These are phyloP conservation scores for Colletotrichum eleusines DNA, from an alignment of 2,329 filamentous ascomycete genomes.

Conservation along the genomic window DNA sequence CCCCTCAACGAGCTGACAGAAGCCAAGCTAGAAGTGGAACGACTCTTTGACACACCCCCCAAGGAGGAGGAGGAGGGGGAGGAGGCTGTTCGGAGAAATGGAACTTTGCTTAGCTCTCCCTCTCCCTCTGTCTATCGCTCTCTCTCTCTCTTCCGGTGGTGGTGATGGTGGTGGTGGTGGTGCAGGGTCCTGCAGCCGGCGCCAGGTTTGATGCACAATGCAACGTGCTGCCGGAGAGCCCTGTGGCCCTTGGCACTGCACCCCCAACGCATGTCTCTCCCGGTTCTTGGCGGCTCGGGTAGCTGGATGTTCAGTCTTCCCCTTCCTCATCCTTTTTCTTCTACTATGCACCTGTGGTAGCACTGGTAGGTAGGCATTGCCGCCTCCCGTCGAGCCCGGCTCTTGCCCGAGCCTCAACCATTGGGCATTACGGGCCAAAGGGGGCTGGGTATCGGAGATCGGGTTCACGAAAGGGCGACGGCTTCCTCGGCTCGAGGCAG, in stretches of 20 bases:
- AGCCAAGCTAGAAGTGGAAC: constrained; percentile 25
- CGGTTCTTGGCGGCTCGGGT: background rate
- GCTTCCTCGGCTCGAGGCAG: constrained; percentile 18
- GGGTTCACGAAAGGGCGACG: constrained; percentile 8
- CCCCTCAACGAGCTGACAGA: constrained; percentile 25
- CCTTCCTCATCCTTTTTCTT: no score
- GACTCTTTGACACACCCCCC: no score
- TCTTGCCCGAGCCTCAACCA: constrained; percentile 33
- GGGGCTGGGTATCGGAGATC: constrained; percentile 31
- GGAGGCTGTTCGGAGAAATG: constrained; percentile 36
- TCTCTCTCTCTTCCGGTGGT: background rate
- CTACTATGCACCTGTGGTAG: no score
- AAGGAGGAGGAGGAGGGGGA: no score
- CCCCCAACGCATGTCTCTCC: constrained; percentile 1
- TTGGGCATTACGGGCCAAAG: constrained; percentile 39
- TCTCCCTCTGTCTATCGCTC: background rate
- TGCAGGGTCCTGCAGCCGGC: constrained; percentile 27
- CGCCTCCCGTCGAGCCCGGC: constrained; percentile 12
- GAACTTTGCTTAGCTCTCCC: constrained; percentile 22
- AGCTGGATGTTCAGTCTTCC: background rate
- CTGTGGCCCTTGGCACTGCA: constrained; percentile 30
- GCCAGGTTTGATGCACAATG: constrained; percentile 14
- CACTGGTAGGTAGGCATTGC: no score
- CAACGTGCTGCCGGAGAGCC: constrained; percentile 28
- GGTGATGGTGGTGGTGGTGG: background rate